Conservation (phyloP, 352 stramenopile genomes). For the Pythium monospermum region DNA sequence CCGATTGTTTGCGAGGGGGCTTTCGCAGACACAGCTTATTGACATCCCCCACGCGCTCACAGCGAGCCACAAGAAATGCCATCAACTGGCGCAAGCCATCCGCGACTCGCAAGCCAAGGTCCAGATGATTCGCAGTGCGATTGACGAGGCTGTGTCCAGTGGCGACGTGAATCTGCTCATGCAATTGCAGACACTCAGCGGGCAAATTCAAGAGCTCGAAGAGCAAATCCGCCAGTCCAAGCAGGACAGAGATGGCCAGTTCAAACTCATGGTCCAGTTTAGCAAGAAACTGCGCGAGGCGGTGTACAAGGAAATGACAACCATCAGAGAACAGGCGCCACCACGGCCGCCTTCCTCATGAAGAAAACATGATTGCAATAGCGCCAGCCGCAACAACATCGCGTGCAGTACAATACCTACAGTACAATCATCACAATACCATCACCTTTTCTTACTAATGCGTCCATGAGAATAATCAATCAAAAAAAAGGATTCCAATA, state of each 20-base stretch:
- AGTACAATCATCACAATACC: no score
- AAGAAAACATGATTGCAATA: not conserved
- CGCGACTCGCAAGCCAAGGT: constrained; percentile 25
- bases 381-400: not conserved
- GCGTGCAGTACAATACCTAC: no score
- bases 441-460: no score
- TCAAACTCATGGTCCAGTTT: constrained; percentile 67
- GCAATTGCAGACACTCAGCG: constrained; percentile 33
- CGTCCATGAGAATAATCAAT: not conserved
- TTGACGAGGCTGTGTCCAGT: constrained; percentile 45
- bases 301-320: constrained; percentile 6
- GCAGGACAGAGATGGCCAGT: constrained; percentile 45
- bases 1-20: constrained; percentile 27
- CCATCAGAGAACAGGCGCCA: not conserved
- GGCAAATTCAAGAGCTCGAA: constrained; percentile 32
- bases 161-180: constrained; percentile 37
- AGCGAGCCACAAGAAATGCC: constrained; percentile 42
- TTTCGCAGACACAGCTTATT: constrained; percentile 26
- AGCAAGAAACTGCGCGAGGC: constrained; percentile 30
- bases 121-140: constrained; percentile 27
- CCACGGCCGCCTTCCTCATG: not conserved
- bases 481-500: not conserved
- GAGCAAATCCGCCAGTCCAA: constrained; percentile 25
- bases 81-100: constrained; percentile 29
- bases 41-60: constrained; percentile 44